A percentile compares a stretch with the other conserved stretches of the same genome.
Conservation (phyloP, 2,329 filamentous ascomycete genomes). For the Xylariomycetidae sp. region DNA sequence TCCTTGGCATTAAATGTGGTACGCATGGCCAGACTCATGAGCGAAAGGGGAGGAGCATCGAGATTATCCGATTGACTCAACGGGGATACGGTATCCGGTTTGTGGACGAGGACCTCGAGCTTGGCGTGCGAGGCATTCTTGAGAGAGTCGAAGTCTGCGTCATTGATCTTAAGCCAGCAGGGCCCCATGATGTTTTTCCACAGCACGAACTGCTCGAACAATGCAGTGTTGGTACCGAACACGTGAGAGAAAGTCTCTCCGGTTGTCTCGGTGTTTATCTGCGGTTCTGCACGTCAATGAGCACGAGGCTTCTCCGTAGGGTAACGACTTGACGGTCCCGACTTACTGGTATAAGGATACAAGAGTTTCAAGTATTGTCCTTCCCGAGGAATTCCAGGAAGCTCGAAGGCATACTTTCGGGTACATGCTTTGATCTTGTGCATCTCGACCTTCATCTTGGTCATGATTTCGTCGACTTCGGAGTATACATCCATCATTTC, state of each 20-base stretch:
- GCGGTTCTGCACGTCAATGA: conserved; percentile 50
- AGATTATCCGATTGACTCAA: conserved; percentile 74
- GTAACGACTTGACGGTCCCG: background rate
- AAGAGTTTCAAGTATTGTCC: conserved; percentile 91
- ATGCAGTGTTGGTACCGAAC: conserved; percentile 86
- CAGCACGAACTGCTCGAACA: conserved; percentile 97
- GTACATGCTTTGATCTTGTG: conserved; percentile 90
- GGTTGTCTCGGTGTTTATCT: conserved; percentile 62
- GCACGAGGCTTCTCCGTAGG: conserved; percentile 12
- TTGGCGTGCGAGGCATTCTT: conserved; percentile 98
- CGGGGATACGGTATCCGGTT: conserved; percentile 70
- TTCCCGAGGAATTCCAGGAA: conserved; percentile 81
- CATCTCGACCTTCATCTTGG: conserved; percentile 75
- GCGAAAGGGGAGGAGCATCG: conserved; percentile 79
- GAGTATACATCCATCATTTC: conserved; percentile 85
- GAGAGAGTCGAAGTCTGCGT: conserved; percentile 75
- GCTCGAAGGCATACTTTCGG: conserved; percentile 93
- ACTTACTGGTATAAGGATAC: conserved; percentile 80
- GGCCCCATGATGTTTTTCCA: conserved; percentile 99
- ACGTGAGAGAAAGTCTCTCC: conserved; percentile 92
- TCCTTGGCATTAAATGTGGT: conserved; percentile 85
- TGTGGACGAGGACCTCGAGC: conserved; percentile 77
- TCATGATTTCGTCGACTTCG: conserved; percentile 87
- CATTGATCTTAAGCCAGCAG: conserved; percentile 90
- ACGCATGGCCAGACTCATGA: conserved; percentile 92